Conservation (phyloP, 2,329 filamentous ascomycete genomes). For the Phialophora tarda region DNA sequence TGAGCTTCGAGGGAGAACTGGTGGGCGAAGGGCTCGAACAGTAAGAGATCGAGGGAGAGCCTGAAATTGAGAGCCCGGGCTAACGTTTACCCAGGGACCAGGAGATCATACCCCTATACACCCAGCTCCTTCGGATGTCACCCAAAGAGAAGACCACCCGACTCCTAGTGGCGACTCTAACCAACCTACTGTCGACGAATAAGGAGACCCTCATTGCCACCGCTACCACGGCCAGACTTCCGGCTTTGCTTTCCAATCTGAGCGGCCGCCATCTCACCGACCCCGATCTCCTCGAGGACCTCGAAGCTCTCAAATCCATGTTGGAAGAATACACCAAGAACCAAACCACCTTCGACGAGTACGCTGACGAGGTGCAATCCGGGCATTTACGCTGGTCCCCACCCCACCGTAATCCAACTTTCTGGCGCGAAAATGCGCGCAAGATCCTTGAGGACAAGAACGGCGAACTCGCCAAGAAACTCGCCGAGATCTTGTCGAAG, state of each 20-base stretch:
- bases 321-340: conserved; percentile 83
- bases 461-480: conserved; percentile 75
- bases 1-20: conserved; percentile 80
- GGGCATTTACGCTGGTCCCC: conserved; percentile 93
- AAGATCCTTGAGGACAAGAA: conserved; percentile 84
- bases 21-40: conserved; percentile 83
- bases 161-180: conserved; percentile 83
- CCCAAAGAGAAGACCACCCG: conserved; percentile 98
- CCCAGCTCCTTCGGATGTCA: conserved; percentile 87
- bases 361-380: conserved; percentile 80
- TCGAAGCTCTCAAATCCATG: conserved; percentile 62
- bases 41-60: conserved; percentile 52
- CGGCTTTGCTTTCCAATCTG: conserved; percentile 63
- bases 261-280: conserved; percentile 59
- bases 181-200: conserved; percentile 81
- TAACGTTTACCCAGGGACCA: conserved; percentile 69
- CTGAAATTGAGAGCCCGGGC: conserved; percentile 25
- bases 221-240: conserved; percentile 84
- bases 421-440: conserved; percentile 90
- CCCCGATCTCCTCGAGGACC: conserved; percentile 56
- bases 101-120: conserved; percentile 88
- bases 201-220: conserved; percentile 74
- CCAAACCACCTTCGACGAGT: conserved; percentile 70
- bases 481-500: conserved; percentile 84
- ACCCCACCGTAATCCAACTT: conserved; percentile 81